These are phyloP conservation scores for Fulvia fulva DNA, from an alignment of 2,329 filamentous ascomycete genomes.

Conservation along the genomic window DNA sequence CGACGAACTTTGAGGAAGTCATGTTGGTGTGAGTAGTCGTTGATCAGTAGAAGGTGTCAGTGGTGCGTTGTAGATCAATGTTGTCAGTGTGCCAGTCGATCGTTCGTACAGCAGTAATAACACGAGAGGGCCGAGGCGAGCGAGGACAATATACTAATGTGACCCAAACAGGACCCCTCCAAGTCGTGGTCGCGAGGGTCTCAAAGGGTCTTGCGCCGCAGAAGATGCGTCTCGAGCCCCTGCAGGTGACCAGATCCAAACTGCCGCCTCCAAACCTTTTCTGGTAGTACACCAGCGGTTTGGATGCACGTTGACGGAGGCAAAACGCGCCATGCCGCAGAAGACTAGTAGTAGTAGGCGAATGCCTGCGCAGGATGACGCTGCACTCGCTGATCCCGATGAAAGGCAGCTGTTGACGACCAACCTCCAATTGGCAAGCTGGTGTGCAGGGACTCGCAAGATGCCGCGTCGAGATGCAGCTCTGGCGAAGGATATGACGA, in stretches of 20 bases:
- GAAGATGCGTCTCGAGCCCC: constrained; percentile 4
- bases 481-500: not conserved
- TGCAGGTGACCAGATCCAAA: constrained; percentile 6
- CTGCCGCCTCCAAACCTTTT: not conserved
- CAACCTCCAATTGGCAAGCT: too few species aligned
- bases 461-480: not conserved
- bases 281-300: not conserved
- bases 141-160: constrained; percentile 4
- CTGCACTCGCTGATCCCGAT: too few species aligned
- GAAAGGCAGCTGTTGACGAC: not conserved
- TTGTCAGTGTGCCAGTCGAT: not conserved
- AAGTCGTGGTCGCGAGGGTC: constrained; percentile 3
- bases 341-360: not conserved
- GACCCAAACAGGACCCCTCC: not conserved
- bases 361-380: not conserved
- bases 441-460: not conserved
- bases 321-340: constrained; percentile 5
- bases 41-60: not conserved
- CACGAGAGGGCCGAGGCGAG: not conserved
- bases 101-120: not conserved
- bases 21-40: constrained; percentile 20
- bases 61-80: not conserved
- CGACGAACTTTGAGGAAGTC: constrained; percentile 36
- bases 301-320: constrained; percentile 2
- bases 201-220: constrained; percentile 3